These are phyloP conservation scores for Garcileccinum viscosum DNA, from an alignment of 1,284 basidiomycete species.

Conservation along the genomic window DNA sequence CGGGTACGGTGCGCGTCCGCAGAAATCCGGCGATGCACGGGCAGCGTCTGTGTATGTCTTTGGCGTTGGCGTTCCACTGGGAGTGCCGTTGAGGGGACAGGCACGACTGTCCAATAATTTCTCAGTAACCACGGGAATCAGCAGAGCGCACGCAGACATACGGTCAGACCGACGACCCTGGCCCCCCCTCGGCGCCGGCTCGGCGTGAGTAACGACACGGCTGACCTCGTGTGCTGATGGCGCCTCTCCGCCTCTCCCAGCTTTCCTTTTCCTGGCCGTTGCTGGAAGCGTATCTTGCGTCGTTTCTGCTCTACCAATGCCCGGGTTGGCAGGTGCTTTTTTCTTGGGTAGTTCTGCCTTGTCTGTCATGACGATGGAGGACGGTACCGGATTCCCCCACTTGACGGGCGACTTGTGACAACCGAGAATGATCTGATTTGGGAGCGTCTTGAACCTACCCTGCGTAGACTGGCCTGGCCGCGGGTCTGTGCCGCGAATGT, in stretches of 20 bases:
- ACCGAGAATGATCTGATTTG: conserved; percentile 31
- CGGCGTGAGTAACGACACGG: conserved; percentile 21
- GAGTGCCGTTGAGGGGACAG: conserved; percentile 24
- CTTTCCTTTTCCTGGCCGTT: conserved; percentile 38
- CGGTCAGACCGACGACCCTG: conserved; percentile 41
- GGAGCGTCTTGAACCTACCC: conserved; percentile 33
- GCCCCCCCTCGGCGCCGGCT: conserved; percentile 21
- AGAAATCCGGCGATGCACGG: conserved; percentile 36
- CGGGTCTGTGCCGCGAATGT: conserved; percentile 16
- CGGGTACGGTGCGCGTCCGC: conserved; percentile 35
- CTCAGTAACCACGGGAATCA: conserved; percentile 16
- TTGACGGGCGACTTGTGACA: conserved; percentile 23
- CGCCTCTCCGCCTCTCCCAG: conserved; percentile 19
- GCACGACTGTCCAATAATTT: conserved; percentile 20
- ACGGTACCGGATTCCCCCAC: conserved; percentile 13
- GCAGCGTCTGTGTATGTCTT: conserved; percentile 29
- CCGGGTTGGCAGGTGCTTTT: conserved; percentile 23
- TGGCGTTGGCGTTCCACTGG: conserved; percentile 34
- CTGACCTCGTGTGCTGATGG: conserved; percentile 18
- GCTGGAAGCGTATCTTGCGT: conserved; percentile 19
- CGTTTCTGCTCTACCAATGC: conserved; percentile 27
- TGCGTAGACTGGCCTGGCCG: conserved; percentile 4
- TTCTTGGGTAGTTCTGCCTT: conserved; percentile 31
- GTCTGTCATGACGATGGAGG: conserved; percentile 34
- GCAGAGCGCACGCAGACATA: conserved; percentile 24